A percentile compares a stretch with the other conserved stretches of the same genome.
Evolutionary conservation across 306 rosid species (phyloP).

Genomic region (Acacia melanoxylon): DNA sequence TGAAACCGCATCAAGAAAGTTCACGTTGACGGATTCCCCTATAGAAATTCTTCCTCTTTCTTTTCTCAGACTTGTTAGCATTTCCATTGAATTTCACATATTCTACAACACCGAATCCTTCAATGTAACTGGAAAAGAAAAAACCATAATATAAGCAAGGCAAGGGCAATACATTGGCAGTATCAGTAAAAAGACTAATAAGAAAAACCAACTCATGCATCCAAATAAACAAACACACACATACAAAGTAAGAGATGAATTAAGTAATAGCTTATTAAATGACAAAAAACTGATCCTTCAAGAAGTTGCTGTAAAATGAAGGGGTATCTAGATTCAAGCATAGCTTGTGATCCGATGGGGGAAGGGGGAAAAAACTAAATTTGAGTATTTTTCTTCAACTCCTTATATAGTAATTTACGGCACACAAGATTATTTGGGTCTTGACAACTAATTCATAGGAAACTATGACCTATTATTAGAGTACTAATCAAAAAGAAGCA

Average conservation of each 20-base stretch:
- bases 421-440: background rate
- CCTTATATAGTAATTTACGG: background rate
- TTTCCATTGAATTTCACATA: constrained; percentile 45
- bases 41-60: no score
- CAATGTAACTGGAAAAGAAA: constrained; percentile 10
- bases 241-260: background rate
- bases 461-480: background rate
- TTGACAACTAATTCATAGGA: background rate
- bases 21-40: no score
- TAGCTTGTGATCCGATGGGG: background rate
- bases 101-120: constrained; percentile 51
- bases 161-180: background rate
- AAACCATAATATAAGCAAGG: background rate
- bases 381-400: background rate
- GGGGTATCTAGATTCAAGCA: background rate
- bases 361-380: background rate
- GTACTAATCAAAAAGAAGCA: background rate
- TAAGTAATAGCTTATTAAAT: background rate
- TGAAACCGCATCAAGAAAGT: no score
- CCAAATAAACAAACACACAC: background rate
- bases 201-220: background rate
- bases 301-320: background rate
- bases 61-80: constrained; percentile 64
- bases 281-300: background rate
- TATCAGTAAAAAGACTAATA: background rate